Evolutionary conservation across 345 rosid genomes (phyloP).

Genomic region (Ceriops zippeliana): DNA sequence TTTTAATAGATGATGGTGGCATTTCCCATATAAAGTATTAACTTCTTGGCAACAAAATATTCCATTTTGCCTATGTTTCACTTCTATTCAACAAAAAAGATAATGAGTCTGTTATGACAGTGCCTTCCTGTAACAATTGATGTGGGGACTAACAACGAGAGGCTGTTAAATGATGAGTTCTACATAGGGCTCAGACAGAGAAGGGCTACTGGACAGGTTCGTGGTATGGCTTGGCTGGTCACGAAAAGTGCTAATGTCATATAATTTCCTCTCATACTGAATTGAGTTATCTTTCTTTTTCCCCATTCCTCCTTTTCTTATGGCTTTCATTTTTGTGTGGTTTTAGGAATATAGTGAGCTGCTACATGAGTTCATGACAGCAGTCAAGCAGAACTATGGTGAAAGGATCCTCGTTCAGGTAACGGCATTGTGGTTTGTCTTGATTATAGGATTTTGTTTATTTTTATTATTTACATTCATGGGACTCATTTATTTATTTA

Average conservation of each 20-base stretch:
- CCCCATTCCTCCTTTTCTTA: neutral
- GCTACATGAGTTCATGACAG: conserved; percentile 89
- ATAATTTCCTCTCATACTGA: neutral
- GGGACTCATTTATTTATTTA: neutral
- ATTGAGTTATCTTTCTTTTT: conserved; percentile 20
- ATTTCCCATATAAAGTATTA: neutral
- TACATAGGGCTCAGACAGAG: conserved; percentile 93
- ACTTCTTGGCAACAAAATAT: neutral
- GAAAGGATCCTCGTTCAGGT: conserved; percentile 96
- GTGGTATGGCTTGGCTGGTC: too few species aligned
- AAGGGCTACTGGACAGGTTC: conserved; percentile 93
- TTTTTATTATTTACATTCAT: neutral
- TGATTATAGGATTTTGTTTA: neutral
- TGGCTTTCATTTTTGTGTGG: too few species aligned
- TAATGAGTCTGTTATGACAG: conserved; percentile 33
- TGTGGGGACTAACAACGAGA: conserved; percentile 96
- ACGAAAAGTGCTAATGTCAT: too few species aligned
- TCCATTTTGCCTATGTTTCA: neutral
- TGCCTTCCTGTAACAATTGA: conserved; percentile 96
- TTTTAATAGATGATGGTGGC: neutral
- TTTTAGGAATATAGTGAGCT: conserved; percentile 83
- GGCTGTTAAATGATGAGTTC: conserved; percentile 76
- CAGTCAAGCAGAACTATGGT: conserved; percentile 90
- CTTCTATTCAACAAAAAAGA: neutral
- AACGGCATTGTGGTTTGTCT: neutral